phyloP scores from a whole-genome alignment of 352 stramenopile species.

The Globisporangium iwayamae region DNA sequence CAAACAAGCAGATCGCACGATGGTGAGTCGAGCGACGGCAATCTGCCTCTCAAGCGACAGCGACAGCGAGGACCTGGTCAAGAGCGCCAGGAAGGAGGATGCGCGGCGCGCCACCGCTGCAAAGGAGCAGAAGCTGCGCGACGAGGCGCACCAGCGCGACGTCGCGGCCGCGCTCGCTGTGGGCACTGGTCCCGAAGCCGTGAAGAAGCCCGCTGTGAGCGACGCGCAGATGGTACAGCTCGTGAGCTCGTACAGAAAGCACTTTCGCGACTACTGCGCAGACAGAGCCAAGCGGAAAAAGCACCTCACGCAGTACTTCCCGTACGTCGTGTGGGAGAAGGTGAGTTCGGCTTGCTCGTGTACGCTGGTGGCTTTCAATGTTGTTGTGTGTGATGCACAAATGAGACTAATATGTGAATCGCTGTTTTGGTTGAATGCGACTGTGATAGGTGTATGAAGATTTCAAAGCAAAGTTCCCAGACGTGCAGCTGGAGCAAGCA shows the following conservation, averaged over 20 bases:
- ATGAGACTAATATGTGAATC: not conserved
- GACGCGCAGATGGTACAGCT: not conserved
- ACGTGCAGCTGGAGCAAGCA: not conserved
- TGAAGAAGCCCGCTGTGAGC: not conserved
- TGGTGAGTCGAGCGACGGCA: not conserved
- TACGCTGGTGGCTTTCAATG: not conserved
- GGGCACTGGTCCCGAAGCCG: not conserved
- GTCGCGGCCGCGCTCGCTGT: not conserved
- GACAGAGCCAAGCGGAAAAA: not conserved
- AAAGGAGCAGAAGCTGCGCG: not conserved
- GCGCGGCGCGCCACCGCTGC: not conserved
- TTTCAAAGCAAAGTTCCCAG: not conserved
- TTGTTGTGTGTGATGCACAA: not conserved
- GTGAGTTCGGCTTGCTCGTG: not conserved
- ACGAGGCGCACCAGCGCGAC: not conserved
- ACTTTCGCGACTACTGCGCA: not conserved
- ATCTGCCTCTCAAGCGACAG: not conserved
- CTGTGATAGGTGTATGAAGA: not conserved
- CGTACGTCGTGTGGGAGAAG: constrained; percentile 1
- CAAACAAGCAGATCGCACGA: not conserved
- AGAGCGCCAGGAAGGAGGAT: not conserved
- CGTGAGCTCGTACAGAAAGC: not conserved
- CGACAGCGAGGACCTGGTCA: not conserved
- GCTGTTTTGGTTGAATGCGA: not conserved
- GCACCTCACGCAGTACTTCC: not conserved